A percentile compares a stretch with the other conserved stretches of the same genome.
Conservation (phyloP, 1,284 basidiomycete species). For the Uromyces viciae-fabae region DNA sequence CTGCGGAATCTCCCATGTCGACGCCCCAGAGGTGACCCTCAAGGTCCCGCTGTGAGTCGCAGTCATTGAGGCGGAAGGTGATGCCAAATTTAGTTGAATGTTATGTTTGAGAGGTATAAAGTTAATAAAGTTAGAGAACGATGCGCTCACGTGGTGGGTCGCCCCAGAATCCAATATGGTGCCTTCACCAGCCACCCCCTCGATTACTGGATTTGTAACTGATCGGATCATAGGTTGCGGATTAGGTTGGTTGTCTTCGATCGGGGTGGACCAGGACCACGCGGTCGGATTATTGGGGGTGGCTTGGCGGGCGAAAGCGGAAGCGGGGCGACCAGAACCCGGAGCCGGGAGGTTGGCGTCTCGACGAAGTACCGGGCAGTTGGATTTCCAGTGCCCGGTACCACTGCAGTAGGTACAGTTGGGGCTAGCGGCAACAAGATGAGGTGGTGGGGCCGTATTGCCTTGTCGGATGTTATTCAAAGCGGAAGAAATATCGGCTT, state of each 20-base stretch:
- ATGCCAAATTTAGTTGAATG: not conserved
- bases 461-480: not conserved
- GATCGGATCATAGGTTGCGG: not conserved
- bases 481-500: not conserved
- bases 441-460: not conserved
- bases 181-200: not conserved
- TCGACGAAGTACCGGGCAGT: not conserved
- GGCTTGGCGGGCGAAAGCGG: not conserved
- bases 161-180: conserved; percentile 15
- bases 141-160: conserved; percentile 12
- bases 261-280: too few relatives aligned
- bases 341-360: not conserved
- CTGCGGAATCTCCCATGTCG: not conserved
- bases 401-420: not conserved
- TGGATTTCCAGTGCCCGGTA: not conserved
- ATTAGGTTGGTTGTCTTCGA: too few relatives aligned
- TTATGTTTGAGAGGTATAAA: not conserved
- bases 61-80: not conserved
- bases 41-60: not conserved
- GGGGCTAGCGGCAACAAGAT: not conserved
- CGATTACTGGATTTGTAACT: not conserved
- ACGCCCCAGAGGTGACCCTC: not conserved
- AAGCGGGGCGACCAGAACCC: not conserved
- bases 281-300: not conserved
- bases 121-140: not conserved